Base-by-base conservation (phyloP, 2,329 filamentous ascomycete genomes). In the Sphaerostilbella broomeana region DNA sequence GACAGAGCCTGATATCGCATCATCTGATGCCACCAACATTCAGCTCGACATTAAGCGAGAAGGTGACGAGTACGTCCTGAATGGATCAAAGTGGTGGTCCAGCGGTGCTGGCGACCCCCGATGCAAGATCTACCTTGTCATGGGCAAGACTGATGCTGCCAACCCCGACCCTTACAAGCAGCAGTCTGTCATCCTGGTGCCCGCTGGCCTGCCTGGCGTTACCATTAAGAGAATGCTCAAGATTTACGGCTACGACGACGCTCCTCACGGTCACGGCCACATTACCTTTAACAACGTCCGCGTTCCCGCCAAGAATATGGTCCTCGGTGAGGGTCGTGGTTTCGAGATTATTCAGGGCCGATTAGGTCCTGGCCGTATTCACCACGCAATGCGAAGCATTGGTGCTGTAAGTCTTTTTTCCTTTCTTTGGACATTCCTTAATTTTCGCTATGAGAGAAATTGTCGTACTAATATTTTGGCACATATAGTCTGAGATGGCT, bases 41-140 rank as follows among this genome's bases (percentile, higher is more conserved):
- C 74, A 88, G 65, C 70, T 98, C 59, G 76, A 73, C 43, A 95
- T 98, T 59, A 75, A 69, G 50, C 79, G 77, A 42, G 87, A 95
- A 49, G 90, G 89, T 9, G 79, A 92, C 56, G 79, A 92, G 53
- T 95, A 92, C 58, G 79, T 97, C 13, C 73, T 98, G 38, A 95
- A 97, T 58, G 92, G 92, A 42, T 54, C 90, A 78, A 98, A 98
- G 86, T 98, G 92, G 92, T 98, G 92, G 92, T 94, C 87, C 19
- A 94, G 86, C 48, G 92, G 92, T 49, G 88, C 89, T 13, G 92
- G 92, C 43, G 92, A 98, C 66, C 84, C 84, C 43, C 78, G 90
- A 53, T 98, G 92, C 73, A 75, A 84, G 63, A 72, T 98, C 60
- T 97, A 95, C 69, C 81, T 98, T 46, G 88, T 95, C 53, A 95